Evolutionary conservation across 2,329 filamentous ascomycete species (phyloP).

Genomic region (Colletotrichum sp.): DNA sequence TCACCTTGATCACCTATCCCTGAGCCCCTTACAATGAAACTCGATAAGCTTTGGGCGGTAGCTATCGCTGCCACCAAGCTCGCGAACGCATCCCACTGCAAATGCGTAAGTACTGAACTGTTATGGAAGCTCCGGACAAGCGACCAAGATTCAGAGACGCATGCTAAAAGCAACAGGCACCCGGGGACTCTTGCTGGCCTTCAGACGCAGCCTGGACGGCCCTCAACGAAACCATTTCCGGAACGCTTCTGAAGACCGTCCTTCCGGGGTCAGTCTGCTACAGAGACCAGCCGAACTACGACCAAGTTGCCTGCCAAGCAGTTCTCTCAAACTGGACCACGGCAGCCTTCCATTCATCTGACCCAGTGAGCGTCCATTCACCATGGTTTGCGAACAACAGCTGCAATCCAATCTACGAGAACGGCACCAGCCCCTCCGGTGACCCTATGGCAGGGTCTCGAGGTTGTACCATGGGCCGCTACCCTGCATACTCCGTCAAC

Average conservation of each 20-base stretch:
- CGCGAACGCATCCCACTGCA: no score
- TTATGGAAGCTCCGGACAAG: no score
- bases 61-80: no score
- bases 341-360: conserved; percentile 35
- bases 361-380: neutral
- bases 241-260: conserved; percentile 53
- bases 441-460: conserved; percentile 20
- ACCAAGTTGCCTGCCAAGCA: conserved; percentile 43
- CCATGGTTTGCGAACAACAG: conserved; percentile 34
- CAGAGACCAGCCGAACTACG: conserved; percentile 33
- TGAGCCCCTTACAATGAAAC: no score
- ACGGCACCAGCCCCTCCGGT: conserved; percentile 31
- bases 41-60: no score
- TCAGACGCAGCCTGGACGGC: conserved; percentile 44
- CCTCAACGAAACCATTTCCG: conserved; percentile 56
- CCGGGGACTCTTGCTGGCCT: conserved; percentile 44
- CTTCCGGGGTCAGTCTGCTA: conserved; percentile 51
- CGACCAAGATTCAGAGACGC: no score
- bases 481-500: conserved; percentile 28
- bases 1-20: no score
- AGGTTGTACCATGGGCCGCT: conserved; percentile 17
- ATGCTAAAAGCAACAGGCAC: no score
- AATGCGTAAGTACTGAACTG: neutral
- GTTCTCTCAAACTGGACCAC: conserved; percentile 38
- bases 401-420: conserved; percentile 40